Base-by-base conservation (phyloP, 225 moss, liverwort and hornwort genomes). In the Straminergon stramineum region DNA sequence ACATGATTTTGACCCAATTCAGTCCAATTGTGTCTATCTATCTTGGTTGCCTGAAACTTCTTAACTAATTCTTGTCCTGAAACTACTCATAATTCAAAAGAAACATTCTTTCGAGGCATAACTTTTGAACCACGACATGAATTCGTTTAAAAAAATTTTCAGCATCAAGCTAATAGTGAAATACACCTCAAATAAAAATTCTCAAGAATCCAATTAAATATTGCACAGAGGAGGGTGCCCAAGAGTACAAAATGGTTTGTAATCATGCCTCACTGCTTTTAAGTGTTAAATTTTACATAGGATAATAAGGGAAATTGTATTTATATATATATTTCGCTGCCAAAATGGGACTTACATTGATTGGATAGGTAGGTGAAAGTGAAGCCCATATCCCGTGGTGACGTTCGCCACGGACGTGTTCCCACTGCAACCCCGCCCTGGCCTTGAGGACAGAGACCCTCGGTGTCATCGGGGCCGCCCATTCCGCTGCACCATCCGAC, bases 41-140 rank as follows among this genome's bases (percentile, higher is more conserved):
- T 21, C n/a, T 0, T 68, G 1, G 8, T 1, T 37, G 6, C 11
- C 12, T 1, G 0, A 37, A 68, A 37, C 1, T 22, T 0, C 12
- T 48, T 9, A 48, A 48, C 48, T 48, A 7, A 48, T 48, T 48
- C 48, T 9, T 48, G 48, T 48, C 48, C 48, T 2, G 0, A 37
- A 68, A 37, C 0, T 22, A 0, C 6, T 1, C 12, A 1, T 12
- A 22, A 21, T 1, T 32, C 0, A 10, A 67, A 63, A 63, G 9
- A 67, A 19, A 10, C 11, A 4, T 69, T 11, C 4, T 69, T 69
- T 13, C 12, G n/a, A 69, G 2, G 22, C 7, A n/a, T n/a, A 20
- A 22, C 1, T 22, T 69, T 69, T n/a, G 12, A 69, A 22, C 0
- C 0, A 5, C 1, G 6, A n/a, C 2, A 12, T 68, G 4, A 2